These are phyloP conservation scores for Dunaliella sp. DNA, from an alignment of 139 green algal genomes.

Conservation along the genomic window DNA sequence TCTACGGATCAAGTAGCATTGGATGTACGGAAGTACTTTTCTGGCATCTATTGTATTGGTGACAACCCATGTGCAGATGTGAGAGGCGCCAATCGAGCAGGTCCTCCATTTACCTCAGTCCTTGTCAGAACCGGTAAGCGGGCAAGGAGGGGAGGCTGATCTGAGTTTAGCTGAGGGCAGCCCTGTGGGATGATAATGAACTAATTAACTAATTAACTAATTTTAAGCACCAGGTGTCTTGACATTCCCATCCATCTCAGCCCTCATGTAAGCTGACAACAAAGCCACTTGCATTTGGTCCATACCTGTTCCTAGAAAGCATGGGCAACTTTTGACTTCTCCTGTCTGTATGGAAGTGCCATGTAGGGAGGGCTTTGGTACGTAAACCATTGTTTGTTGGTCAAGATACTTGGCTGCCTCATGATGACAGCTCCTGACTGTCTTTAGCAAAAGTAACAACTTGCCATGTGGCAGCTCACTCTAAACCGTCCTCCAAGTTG, in stretches of 20 bases:
- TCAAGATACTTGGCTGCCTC: no score
- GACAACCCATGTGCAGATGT: conserved; percentile 84
- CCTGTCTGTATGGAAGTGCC: no score
- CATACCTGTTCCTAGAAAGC: background rate
- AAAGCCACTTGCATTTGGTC: no score
- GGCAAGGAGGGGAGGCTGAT: background rate
- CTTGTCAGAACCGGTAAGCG: conserved; percentile 75
- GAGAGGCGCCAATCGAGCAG: conserved; percentile 64
- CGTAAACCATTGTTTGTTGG: no score
- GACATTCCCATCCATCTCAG: background rate
- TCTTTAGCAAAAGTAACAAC: no score
- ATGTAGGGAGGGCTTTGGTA: no score
- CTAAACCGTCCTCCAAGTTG: no score
- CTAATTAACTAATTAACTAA: background rate
- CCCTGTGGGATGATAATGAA: background rate
- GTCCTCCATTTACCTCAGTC: conserved; percentile 71
- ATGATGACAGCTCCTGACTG: no score
- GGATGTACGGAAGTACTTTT: conserved; percentile 23
- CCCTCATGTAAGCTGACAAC: background rate
- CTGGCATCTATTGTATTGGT: conserved; percentile 70
- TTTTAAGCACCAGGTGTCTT: background rate
- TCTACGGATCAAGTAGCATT: background rate
- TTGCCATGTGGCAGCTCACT: no score
- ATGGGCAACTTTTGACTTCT: background rate
- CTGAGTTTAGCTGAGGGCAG: background rate